phyloP scores from a whole-genome alignment of 495 filamentous ascomycete species.

The Ramalina intermedia region DNA sequence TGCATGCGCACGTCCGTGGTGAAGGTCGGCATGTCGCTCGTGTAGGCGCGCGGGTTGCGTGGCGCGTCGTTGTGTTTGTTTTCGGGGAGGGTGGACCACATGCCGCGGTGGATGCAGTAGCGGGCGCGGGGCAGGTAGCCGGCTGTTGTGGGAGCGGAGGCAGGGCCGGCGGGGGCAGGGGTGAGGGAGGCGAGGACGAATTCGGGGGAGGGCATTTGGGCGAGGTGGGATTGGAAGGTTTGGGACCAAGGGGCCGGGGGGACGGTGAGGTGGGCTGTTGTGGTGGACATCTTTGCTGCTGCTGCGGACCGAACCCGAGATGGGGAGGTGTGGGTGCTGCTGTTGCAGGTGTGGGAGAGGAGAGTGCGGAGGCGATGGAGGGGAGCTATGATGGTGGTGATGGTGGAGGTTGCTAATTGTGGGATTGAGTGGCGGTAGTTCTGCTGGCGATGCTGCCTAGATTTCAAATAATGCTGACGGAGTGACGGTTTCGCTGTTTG shows the following conservation, averaged over 20 bases:
- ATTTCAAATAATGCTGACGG: too few species aligned
- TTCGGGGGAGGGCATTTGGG: conserved; percentile 43
- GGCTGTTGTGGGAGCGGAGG: conserved; percentile 9
- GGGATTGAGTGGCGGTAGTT: too few species aligned
- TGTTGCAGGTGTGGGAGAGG: background rate
- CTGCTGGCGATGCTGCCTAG: too few species aligned
- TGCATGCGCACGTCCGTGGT: conserved; percentile 82
- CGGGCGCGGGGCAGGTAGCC: conserved; percentile 42
- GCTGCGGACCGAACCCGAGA: conserved; percentile 1
- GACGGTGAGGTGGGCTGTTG: conserved; percentile 11
- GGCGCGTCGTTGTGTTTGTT: conserved; percentile 53
- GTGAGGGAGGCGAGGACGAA: conserved; percentile 60
- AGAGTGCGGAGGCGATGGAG: background rate
- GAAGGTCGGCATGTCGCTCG: conserved; percentile 63
- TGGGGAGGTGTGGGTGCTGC: background rate
- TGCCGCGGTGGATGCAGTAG: conserved; percentile 64
- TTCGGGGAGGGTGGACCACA: conserved; percentile 55
- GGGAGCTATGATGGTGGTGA: background rate
- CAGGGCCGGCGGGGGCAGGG: conserved; percentile 20
- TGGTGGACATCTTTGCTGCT: conserved; percentile 16
- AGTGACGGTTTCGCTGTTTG: too few species aligned
- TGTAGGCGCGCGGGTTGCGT: conserved; percentile 51
- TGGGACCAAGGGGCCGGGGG: conserved; percentile 50
- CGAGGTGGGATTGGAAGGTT: conserved; percentile 49
- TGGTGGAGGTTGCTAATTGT: too few species aligned